Evolutionary conservation across 345 rosid species (phyloP).

Genomic region (Bruguiera gymnorhiza): DNA sequence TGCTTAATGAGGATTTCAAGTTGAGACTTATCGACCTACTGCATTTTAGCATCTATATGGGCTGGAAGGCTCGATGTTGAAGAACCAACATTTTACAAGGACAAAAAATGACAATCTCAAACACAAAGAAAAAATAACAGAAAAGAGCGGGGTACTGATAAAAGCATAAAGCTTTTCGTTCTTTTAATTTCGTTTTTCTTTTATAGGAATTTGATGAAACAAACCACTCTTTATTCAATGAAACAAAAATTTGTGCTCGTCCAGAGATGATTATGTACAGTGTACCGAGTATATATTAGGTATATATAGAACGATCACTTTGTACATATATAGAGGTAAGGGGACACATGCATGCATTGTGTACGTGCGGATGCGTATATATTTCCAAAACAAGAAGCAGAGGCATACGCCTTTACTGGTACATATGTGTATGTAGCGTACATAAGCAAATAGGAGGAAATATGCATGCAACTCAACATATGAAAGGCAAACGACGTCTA

Average conservation of each 20-base stretch:
- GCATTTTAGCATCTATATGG: no score
- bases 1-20: no score
- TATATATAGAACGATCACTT: not conserved
- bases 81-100: no score
- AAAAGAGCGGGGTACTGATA: no score
- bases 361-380: not conserved
- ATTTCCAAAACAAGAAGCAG: not conserved
- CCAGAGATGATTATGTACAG: not conserved
- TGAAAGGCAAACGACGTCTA: slow-evolving; percentile 6
- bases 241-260: slow-evolving; percentile 4
- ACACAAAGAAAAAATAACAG: no score
- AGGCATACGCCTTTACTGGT: no score
- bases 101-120: no score
- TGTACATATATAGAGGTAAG: not conserved
- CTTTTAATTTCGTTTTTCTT: not conserved
- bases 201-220: not conserved
- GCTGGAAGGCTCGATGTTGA: no score
- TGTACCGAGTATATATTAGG: not conserved
- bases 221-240: slow-evolving; percentile 2
- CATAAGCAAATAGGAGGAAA: not conserved
- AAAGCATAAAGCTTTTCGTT: no score
- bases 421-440: not conserved
- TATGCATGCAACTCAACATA: slow-evolving; percentile 8
- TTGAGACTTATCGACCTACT: no score
- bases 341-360: not conserved